Base-by-base conservation (phyloP, 805 yeast species). In the Blastobotrys chiropterorum region DNA sequence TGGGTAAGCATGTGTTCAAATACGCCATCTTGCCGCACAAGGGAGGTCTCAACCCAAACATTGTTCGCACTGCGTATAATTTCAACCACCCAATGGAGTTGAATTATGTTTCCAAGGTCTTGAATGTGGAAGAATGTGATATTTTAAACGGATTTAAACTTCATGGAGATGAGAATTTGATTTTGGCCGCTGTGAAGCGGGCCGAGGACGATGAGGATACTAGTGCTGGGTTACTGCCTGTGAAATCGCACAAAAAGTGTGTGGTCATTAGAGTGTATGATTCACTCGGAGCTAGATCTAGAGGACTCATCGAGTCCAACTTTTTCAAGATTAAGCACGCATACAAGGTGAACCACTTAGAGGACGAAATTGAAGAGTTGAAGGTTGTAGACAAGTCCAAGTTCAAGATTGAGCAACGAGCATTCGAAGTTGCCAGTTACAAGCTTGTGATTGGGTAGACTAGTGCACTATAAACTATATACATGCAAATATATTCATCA, bases 11-110 rank as follows among this genome's bases (percentile, higher is more conserved):
- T 67, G 73, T 72, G 52, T 86, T 94, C 71, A 81, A 81, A 55
- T 94, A 90, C 68, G 95, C 95, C 0, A 68, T 92, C 38, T 78
- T 80, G 53, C 97, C 98, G 3, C 99, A 92, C 67, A 59, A 63
- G 17, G 96, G 96, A 2, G 68, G 77, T 0, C 71, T 92, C 47
- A 74, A 80, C 7, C 65, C 75, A 1, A 80, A 80, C 20, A 82
- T 89, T 2, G 90, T 92, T 13, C 78, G 79, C 54, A 75, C 83
- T 45, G 96, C 88, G 0, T 80, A 84, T 69, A 85, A 85, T 64
- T 88, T 89, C 73, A 94, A 94, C 69, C 84, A 81, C 66, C 72
- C 73, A 34, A 56, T 67, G 49, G 44, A 59, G 14, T 56, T 59
- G 38, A 38, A 41, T 17, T 43, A 31, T 16, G 26, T 20, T 19